These are phyloP conservation scores for Rhododendron griersonianum DNA, from an alignment of 148 eudicot species.

Conservation along the genomic window DNA sequence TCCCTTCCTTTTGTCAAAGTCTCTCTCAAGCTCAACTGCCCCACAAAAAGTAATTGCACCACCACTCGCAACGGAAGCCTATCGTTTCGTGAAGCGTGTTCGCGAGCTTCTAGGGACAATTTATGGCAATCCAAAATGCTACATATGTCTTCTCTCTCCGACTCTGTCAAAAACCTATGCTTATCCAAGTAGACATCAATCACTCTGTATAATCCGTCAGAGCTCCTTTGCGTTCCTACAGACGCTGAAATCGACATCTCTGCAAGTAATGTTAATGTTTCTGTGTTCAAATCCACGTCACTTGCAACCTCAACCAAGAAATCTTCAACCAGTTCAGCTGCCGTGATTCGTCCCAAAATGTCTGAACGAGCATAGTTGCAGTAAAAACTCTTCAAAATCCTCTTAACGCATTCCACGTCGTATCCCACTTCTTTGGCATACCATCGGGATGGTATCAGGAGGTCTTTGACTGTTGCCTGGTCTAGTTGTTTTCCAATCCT, in stretches of 20 bases:
- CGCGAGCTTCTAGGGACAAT: conserved; percentile 52
- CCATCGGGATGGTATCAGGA: conserved; percentile 43
- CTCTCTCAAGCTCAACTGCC: conserved; percentile 55
- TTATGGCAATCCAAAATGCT: conserved; percentile 47
- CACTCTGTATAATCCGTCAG: conserved; percentile 62
- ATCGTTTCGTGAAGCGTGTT: conserved; percentile 54
- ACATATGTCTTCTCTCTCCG: conserved; percentile 49
- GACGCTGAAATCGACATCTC: conserved; percentile 51
- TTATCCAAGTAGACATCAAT: conserved; percentile 52
- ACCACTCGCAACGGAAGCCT: conserved; percentile 51
- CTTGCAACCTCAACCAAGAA: conserved; percentile 53
- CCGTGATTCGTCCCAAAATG: conserved; percentile 24
- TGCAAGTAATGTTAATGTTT: conserved; percentile 37
- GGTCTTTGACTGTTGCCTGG: conserved; percentile 37
- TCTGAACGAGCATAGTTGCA: conserved; percentile 19
- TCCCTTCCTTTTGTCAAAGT: conserved; percentile 30
- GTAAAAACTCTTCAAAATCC: conserved; percentile 59
- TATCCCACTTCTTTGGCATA: conserved; percentile 34
- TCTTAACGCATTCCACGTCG: conserved; percentile 42
- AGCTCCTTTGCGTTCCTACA: conserved; percentile 25
- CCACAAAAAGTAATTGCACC: conserved; percentile 42
- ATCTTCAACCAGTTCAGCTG: conserved; percentile 58
- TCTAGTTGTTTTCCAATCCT: conserved; percentile 60
- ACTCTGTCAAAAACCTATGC: conserved; percentile 46
- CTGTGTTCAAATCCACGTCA: conserved; percentile 32